Evolutionary conservation across 2,329 filamentous ascomycete species (phyloP).

Genomic region (Ascochyta lentis): DNA sequence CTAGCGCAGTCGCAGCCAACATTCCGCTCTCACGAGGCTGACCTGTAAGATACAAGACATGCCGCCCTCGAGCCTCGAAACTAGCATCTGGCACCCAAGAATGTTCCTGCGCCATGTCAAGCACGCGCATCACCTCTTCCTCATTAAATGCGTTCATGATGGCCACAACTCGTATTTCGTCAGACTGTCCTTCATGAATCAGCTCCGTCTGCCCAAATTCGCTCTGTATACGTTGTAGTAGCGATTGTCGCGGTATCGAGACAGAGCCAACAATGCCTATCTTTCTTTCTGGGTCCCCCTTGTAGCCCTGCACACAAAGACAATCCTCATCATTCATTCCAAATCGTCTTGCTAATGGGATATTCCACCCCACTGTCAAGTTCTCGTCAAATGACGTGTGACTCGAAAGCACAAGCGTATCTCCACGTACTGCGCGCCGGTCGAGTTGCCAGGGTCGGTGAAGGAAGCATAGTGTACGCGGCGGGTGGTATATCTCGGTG

Average conservation of each 20-base stretch:
- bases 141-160: slow-evolving; percentile 53
- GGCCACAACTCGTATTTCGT: slow-evolving; percentile 39
- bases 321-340: slow-evolving; percentile 36
- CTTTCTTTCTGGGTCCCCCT: slow-evolving; percentile 45
- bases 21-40: slow-evolving; percentile 45
- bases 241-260: slow-evolving; percentile 10
- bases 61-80: slow-evolving; percentile 27
- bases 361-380: slow-evolving; percentile 50
- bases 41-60: slow-evolving; percentile 50
- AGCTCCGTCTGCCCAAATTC: slow-evolving; percentile 41
- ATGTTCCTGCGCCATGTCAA: slow-evolving; percentile 33
- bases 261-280: slow-evolving; percentile 47
- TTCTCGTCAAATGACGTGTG: slow-evolving; percentile 50
- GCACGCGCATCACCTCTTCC: slow-evolving; percentile 46
- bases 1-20: slow-evolving; percentile 38
- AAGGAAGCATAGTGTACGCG: slow-evolving; percentile 42
- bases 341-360: slow-evolving; percentile 40
- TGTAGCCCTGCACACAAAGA: slow-evolving; percentile 49
- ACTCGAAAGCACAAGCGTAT: slow-evolving; percentile 43
- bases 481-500: slow-evolving; percentile 17
- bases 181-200: slow-evolving; percentile 28
- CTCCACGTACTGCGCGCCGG: slow-evolving; percentile 33
- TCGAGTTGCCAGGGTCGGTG: slow-evolving; percentile 44
- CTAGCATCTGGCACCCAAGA: slow-evolving; percentile 30
- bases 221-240: slow-evolving; percentile 28